These are phyloP conservation scores for Sporothrix variecibatus DNA, from an alignment of 2,329 filamentous ascomycete species.

Conservation along the genomic window DNA sequence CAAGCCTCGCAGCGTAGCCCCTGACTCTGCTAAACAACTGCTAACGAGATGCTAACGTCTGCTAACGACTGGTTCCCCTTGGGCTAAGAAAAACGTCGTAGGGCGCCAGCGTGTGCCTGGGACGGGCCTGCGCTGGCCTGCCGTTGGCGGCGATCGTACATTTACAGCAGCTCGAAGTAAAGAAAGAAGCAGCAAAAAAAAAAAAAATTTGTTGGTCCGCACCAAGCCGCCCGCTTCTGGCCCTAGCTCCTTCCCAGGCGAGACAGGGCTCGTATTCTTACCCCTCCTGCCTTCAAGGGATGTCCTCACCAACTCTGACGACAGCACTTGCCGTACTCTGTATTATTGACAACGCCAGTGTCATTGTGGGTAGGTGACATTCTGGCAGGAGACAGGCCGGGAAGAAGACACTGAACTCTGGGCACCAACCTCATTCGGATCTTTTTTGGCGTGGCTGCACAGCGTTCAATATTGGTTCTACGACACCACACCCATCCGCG, in stretches of 20 bases:
- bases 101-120: constrained; percentile 9
- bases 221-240: constrained; percentile 10
- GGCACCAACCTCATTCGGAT: background rate
- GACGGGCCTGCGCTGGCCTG: background rate
- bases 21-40: background rate
- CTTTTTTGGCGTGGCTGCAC: constrained; percentile 3
- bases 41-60: background rate
- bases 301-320: background rate
- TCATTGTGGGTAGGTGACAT: background rate
- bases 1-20: background rate
- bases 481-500: background rate
- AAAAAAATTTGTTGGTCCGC: background rate
- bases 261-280: constrained; percentile 12
- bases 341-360: background rate
- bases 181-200: background rate
- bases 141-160: background rate
- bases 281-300: constrained; percentile 3
- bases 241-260: constrained; percentile 9
- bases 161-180: background rate
- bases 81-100: constrained; percentile 2
- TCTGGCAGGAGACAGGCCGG: background rate
- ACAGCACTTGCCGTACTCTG: background rate
- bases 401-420: background rate
- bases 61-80: constrained; percentile 9
- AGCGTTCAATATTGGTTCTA: constrained; percentile 15